Conservation (phyloP, 1,139 yeast species). For the Candida tunisiensis region DNA sequence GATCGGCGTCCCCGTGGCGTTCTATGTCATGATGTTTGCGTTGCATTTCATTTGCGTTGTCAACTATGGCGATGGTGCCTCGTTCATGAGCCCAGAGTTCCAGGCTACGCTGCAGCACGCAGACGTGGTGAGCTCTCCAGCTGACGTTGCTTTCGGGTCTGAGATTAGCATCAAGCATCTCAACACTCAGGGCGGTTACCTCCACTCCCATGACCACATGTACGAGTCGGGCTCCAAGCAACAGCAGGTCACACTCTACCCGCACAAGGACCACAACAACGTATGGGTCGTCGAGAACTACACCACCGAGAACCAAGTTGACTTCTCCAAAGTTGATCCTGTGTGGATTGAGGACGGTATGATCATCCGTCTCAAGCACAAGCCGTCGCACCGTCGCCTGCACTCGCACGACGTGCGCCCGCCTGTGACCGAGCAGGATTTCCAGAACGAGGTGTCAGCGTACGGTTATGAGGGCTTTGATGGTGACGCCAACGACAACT, state of each 20-base stretch:
- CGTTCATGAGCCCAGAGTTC: conserved; percentile 83
- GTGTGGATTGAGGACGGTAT: conserved; percentile 55
- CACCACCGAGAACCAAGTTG: conserved; percentile 12
- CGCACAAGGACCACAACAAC: conserved; percentile 82
- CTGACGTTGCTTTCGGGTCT: conserved; percentile 87
- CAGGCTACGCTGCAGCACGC: conserved; percentile 63
- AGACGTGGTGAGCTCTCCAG: conserved; percentile 44
- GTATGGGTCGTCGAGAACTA: conserved; percentile 56
- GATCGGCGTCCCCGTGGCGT: conserved; percentile 48
- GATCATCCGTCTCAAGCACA: conserved; percentile 64
- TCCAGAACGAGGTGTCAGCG: conserved; percentile 90
- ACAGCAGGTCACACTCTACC: conserved; percentile 72
- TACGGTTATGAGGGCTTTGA: conserved; percentile 84
- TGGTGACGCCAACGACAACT: conserved; percentile 95
- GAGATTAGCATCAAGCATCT: conserved; percentile 61
- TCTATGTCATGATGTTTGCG: conserved; percentile 61
- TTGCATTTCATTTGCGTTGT: conserved; percentile 59
- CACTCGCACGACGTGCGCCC: conserved; percentile 96
- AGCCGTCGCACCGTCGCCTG: conserved; percentile 55
- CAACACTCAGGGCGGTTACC: conserved; percentile 83
- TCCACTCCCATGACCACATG: conserved; percentile 78
- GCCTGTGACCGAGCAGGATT: conserved; percentile 81
- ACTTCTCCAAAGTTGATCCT: conserved; percentile 9
- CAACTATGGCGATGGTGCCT: conserved; percentile 75
- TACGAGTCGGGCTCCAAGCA: conserved; percentile 91